phyloP scores from a whole-genome alignment of 2,329 filamentous ascomycete genomes.

The Pezicula neosporulosa region DNA sequence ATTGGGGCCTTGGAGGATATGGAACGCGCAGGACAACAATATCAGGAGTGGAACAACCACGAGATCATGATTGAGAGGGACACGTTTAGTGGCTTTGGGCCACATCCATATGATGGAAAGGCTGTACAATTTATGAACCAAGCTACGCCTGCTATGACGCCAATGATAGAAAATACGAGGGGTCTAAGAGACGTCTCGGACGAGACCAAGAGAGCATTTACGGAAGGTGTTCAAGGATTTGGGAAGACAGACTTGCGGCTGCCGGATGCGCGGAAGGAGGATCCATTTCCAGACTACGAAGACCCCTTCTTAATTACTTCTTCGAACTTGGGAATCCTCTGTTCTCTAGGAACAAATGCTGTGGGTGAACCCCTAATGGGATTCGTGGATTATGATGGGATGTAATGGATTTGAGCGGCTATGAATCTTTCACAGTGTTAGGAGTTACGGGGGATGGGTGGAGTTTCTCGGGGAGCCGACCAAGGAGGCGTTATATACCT shows the following conservation, averaged over 20 bases:
- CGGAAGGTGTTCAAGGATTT: not conserved
- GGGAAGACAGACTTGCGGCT: not conserved
- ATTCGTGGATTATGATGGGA: no score
- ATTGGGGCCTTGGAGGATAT: conserved; percentile 60
- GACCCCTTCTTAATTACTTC: not conserved
- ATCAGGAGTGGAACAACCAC: conserved; percentile 12
- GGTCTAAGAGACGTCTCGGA: conserved; percentile 6
- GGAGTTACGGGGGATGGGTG: no score
- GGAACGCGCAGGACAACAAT: conserved; percentile 48
- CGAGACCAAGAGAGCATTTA: conserved; percentile 13
- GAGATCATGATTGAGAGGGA: not conserved
- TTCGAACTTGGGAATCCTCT: not conserved
- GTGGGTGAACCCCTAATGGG: no score
- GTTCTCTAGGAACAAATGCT: not conserved
- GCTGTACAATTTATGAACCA: conserved; percentile 7
- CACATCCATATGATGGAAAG: conserved; percentile 4
- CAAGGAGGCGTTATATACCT: no score
- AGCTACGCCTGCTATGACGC: conserved; percentile 17
- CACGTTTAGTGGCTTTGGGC: not conserved
- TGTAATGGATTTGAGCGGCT: no score
- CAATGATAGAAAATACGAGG: conserved; percentile 10
- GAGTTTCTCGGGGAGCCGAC: no score
- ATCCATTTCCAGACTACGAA: not conserved
- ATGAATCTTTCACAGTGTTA: no score
- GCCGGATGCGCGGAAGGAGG: not conserved